phyloP scores from a whole-genome alignment of 2,329 filamentous ascomycete genomes.

The Cladosporium sp. region DNA sequence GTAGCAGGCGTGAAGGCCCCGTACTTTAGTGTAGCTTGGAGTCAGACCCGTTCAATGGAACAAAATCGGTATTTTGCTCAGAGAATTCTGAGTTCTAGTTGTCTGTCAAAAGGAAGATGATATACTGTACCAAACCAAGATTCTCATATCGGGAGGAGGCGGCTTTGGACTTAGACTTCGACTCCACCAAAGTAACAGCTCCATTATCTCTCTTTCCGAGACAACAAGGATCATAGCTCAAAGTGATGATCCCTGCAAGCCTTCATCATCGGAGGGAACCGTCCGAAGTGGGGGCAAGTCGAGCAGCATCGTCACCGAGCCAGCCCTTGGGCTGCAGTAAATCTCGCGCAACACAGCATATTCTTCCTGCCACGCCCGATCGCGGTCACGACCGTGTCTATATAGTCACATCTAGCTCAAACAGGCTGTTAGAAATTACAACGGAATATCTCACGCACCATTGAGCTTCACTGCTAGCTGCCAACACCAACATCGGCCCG shows the following conservation, averaged over 20 bases:
- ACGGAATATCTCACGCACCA: not conserved
- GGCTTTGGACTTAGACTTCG: not conserved
- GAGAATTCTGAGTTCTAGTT: too few species aligned
- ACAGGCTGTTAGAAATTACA: not conserved
- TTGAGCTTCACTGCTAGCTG: not conserved
- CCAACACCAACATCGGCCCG: not conserved
- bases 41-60: not conserved
- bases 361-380: not conserved
- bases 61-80: not conserved
- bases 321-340: conserved; percentile 6
- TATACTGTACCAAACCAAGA: too few species aligned
- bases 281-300: not conserved
- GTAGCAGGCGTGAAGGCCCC: not conserved
- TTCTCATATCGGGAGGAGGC: too few species aligned
- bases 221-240: not conserved
- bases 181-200: not conserved
- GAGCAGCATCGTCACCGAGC: conserved; percentile 1
- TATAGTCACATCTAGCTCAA: not conserved
- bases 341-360: conserved; percentile 7
- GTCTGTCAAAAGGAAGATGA: too few species aligned
- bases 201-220: not conserved
- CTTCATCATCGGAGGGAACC: not conserved
- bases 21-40: not conserved
- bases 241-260: not conserved
- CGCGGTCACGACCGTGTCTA: not conserved